Base-by-base conservation (phyloP, 2,329 filamentous ascomycete genomes). In the Stromatinia cepivora region DNA sequence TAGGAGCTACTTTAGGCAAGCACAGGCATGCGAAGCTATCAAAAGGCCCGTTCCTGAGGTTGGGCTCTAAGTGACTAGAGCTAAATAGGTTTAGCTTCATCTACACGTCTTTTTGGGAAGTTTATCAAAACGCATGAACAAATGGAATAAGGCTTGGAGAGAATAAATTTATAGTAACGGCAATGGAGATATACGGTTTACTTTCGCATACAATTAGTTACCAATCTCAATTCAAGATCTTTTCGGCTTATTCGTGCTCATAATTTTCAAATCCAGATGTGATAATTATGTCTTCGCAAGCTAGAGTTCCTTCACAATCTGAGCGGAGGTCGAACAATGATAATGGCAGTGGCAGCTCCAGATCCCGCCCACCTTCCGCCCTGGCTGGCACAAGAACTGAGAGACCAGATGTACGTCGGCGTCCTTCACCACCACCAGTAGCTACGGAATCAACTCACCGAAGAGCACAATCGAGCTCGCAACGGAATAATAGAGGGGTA, bases 391-490 rank as follows among this genome's bases (percentile, higher is more conserved):
- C 67, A 31, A 75, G 75, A 53, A 45, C 69, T 72, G 61, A 66
- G 70, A 71, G 72, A 66, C 58, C 61, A 46, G 76, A 78, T 66
- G 63, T 72, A 17, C 72, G 76, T 46, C 69, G 72, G 57, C 71
- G 71, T 17, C 72, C 73, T 28, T 78, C 77, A 25, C 76, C 77
- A 10, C 73, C 74, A 48, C 67, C 75, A 22, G 73, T 72, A 31
- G 45, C 67, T 22, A 46, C 72, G 25, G 71, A 70, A 50, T 69
- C 81, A 42, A 78, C 83, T 4, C 86, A 89, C 76, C 88, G 87
- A 79, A 83, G 87, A 67, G 82, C 83, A 25, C 81, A 85, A 2
- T 90, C 88, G 20, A 85, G 84, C 15, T 83, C 85, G 1, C 82
- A 87, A 64, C 80, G 84, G 4, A 78, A 79, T 25, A 85, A 81